Percentiles rank a stretch among this genome's conserved stretches.
phyloP scores from a whole-genome alignment of 371 early-diverging fungal species.

The Rhizopus delemar region DNA sequence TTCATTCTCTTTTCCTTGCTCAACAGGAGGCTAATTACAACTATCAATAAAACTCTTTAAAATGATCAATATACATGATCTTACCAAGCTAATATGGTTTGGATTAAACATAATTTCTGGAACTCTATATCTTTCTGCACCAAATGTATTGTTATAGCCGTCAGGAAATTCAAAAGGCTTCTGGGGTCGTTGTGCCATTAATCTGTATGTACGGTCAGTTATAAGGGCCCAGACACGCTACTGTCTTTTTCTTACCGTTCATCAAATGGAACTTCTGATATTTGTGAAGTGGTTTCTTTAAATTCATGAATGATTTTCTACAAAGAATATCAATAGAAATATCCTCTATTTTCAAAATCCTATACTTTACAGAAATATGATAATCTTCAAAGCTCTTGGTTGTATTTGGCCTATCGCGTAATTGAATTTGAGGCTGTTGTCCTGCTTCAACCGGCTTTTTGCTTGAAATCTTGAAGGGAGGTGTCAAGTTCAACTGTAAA shows the following conservation, averaged over 20 bases:
- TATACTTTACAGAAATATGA: slow-evolving; percentile 54
- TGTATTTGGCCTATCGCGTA: slow-evolving; percentile 57
- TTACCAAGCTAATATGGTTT: slow-evolving; percentile 31
- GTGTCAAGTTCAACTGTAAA: slow-evolving; percentile 65
- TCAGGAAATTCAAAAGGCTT: slow-evolving; percentile 92
- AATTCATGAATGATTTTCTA: slow-evolving; percentile 78
- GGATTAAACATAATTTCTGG: slow-evolving; percentile 90
- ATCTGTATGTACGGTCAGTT: slow-evolving; percentile 24
- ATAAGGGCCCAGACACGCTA: not conserved
- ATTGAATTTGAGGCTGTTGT: slow-evolving; percentile 58
- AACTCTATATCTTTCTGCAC: slow-evolving; percentile 75
- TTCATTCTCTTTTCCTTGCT: slow-evolving; percentile 21
- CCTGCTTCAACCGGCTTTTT: slow-evolving; percentile 76
- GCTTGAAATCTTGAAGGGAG: slow-evolving; percentile 77
- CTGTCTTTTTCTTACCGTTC: slow-evolving; percentile 57
- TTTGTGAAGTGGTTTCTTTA: slow-evolving; percentile 89
- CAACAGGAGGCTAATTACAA: slow-evolving; percentile 16
- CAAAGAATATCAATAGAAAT: not conserved
- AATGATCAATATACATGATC: slow-evolving; percentile 5
- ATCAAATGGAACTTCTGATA: slow-evolving; percentile 70
- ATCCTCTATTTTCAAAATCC: not conserved
- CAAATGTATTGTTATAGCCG: slow-evolving; percentile 87
- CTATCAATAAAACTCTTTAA: not conserved
- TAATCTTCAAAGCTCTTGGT: slow-evolving; percentile 69
- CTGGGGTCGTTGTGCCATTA: slow-evolving; percentile 60